These are phyloP conservation scores for Hypoxylon rubiginosum DNA, from an alignment of 2,329 filamentous ascomycete genomes.

Conservation along the genomic window DNA sequence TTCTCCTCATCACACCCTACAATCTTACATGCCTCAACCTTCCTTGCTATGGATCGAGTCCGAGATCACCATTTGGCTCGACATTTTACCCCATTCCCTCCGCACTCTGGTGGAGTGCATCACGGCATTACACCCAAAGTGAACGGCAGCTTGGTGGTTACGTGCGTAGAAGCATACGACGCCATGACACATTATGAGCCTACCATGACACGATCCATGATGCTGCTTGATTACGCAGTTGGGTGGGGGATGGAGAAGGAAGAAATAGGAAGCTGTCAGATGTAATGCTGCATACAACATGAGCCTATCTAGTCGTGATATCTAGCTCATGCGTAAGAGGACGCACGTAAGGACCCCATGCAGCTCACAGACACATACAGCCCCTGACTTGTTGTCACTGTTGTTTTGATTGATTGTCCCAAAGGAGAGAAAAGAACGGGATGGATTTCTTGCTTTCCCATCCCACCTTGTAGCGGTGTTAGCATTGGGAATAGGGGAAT, in stretches of 20 bases:
- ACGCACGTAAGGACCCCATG: conserved; percentile 5
- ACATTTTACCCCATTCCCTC: conserved; percentile 4
- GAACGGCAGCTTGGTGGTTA: background rate
- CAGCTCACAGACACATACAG: conserved; percentile 1
- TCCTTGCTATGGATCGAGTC: conserved; percentile 5
- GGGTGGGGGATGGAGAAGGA: background rate
- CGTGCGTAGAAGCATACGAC: conserved; percentile 11
- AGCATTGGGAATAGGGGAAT: background rate
- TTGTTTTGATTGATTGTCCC: background rate
- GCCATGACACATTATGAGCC: conserved; percentile 9
- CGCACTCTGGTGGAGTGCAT: conserved; percentile 9
- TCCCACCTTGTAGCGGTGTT: background rate
- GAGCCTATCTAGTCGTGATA: conserved; percentile 1
- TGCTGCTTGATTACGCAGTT: background rate
- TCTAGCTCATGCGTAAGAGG: conserved; percentile 1
- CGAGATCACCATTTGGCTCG: background rate
- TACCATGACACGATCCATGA: conserved; percentile 5
- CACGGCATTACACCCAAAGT: background rate
- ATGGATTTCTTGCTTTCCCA: background rate
- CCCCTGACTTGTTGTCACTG: background rate
- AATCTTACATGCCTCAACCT: conserved; percentile 16
- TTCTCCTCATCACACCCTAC: conserved; percentile 17
- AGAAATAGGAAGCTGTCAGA: conserved; percentile 3
- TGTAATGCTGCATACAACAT: background rate
- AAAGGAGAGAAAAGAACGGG: background rate